Evolutionary conservation across 345 rosid species (phyloP).

Genomic region (Eucalyptus virginea): DNA sequence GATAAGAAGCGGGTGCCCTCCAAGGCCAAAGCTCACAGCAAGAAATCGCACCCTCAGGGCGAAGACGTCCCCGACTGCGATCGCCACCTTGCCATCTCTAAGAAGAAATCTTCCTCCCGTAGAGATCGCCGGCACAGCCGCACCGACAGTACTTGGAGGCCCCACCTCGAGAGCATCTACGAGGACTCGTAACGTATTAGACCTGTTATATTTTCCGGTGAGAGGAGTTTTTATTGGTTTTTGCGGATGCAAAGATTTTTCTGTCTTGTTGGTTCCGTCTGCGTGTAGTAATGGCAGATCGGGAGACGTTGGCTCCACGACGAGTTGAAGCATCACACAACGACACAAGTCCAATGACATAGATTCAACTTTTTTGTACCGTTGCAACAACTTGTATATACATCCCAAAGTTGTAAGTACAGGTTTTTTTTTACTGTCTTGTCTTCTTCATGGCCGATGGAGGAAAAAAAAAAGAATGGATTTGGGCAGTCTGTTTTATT

Average conservation of each 20-base stretch:
- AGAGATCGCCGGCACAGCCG: constrained; percentile 31
- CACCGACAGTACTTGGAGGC: constrained; percentile 50
- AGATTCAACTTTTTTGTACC: not conserved
- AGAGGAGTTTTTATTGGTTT: not conserved
- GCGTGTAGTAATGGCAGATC: constrained; percentile 26
- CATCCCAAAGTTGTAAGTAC: not conserved
- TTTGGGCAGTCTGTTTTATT: not conserved
- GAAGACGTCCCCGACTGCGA: not conserved
- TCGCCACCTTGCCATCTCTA: not conserved
- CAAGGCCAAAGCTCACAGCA: not conserved
- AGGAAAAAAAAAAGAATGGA: not conserved
- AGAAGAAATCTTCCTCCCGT: constrained; percentile 15
- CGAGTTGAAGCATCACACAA: not conserved
- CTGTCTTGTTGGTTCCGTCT: constrained; percentile 5
- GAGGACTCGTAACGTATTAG: constrained; percentile 37
- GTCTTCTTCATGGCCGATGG: not conserved
- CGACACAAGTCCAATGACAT: not conserved
- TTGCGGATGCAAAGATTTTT: not conserved
- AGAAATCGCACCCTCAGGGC: not conserved
- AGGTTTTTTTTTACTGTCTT: not conserved
- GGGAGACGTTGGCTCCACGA: not conserved
- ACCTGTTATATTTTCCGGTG: not conserved
- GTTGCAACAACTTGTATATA: not conserved
- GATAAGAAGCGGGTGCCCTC: not conserved
- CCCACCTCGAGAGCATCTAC: constrained; percentile 63